A percentile compares a stretch with the other conserved stretches of the same genome.
These are phyloP conservation scores for Paraphaeosphaeria minitans DNA, from an alignment of 2,329 filamentous ascomycete species.

Conservation along the genomic window DNA sequence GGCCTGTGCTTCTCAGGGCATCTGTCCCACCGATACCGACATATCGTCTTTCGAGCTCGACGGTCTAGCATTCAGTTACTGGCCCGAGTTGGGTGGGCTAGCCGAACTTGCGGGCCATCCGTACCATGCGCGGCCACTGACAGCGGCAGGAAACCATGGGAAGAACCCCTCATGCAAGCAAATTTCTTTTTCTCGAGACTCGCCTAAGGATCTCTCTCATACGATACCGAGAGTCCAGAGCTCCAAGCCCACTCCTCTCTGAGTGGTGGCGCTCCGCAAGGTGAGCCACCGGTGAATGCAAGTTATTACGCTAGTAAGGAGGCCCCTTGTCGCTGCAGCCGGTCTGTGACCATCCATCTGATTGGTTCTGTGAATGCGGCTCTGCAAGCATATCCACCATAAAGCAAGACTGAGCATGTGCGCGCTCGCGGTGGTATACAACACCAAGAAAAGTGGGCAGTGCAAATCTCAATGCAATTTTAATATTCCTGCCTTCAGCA, in stretches of 20 bases:
- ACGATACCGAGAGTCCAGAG: constrained; percentile 26
- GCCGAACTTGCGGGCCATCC: constrained; percentile 19
- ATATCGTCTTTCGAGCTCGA: constrained; percentile 24
- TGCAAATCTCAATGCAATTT: constrained; percentile 30
- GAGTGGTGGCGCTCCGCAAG: constrained; percentile 36
- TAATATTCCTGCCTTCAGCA: constrained; percentile 30
- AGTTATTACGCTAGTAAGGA: constrained; percentile 16
- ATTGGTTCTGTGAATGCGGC: constrained; percentile 34
- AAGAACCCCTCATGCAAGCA: constrained; percentile 27
- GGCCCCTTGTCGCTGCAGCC: constrained; percentile 6
- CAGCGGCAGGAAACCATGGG: constrained; percentile 23
- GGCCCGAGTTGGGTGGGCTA: constrained; percentile 17
- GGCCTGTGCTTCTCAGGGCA: constrained; percentile 2
- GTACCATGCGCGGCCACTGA: constrained; percentile 20
- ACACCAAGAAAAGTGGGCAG: constrained; percentile 33
- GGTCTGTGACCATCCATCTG: constrained; percentile 13
- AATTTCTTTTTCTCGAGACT: constrained; percentile 36
- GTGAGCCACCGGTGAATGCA: constrained; percentile 40
- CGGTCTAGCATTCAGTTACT: constrained; percentile 19
- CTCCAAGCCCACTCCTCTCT: constrained; percentile 30
- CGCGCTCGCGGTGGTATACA: constrained; percentile 25
- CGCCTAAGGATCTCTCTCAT: constrained; percentile 28
- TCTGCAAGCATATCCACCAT: constrained; percentile 40
- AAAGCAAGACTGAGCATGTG: constrained; percentile 34
- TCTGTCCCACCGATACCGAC: neutral